Percentiles rank a stretch among this genome's conserved stretches.
phyloP scores from a whole-genome alignment of 2,329 filamentous ascomycete genomes.

The Didymella glomerata region DNA sequence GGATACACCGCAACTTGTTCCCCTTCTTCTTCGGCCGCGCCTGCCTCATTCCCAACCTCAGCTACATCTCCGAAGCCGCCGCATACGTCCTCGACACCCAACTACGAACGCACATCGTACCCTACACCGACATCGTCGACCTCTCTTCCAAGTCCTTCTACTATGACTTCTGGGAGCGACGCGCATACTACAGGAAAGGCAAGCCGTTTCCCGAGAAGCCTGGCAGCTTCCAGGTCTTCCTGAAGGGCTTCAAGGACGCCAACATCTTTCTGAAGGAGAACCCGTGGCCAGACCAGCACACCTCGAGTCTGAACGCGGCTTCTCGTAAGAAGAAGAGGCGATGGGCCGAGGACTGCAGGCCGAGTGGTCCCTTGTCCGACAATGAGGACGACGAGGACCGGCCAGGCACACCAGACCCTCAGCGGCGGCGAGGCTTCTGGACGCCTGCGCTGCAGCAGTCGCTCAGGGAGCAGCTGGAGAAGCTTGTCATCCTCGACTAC shows the following conservation, averaged over 20 bases:
- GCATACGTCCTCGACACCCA: conserved; percentile 94
- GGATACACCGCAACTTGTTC: conserved; percentile 97
- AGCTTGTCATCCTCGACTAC: conserved; percentile 96
- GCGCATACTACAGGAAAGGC: conserved; percentile 85
- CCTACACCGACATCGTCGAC: conserved; percentile 94
- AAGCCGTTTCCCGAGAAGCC: conserved; percentile 88
- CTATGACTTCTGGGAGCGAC: conserved; percentile 96
- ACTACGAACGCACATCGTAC: conserved; percentile 88
- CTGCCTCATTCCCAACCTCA: conserved; percentile 95
- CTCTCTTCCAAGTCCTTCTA: conserved; percentile 97
- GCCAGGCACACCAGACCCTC: conserved; percentile 44
- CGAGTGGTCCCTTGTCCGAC: conserved; percentile 66
- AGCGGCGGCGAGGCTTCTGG: conserved; percentile 75
- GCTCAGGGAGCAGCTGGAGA: conserved; percentile 94
- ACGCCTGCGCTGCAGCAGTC: conserved; percentile 87
- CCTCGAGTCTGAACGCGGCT: conserved; percentile 70
- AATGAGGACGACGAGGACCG: conserved; percentile 66
- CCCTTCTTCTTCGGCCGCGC: conserved; percentile 96
- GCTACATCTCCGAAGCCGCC: conserved; percentile 96
- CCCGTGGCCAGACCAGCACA: conserved; percentile 94
- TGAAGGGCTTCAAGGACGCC: conserved; percentile 96
- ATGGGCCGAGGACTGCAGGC: conserved; percentile 86
- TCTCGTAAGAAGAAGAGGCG: conserved; percentile 69
- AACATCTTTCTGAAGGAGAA: conserved; percentile 94
- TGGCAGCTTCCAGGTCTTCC: conserved; percentile 96